Evolutionary conservation across 352 stramenopile species (phyloP).

Genomic region (Pelagophyceae sp.): DNA sequence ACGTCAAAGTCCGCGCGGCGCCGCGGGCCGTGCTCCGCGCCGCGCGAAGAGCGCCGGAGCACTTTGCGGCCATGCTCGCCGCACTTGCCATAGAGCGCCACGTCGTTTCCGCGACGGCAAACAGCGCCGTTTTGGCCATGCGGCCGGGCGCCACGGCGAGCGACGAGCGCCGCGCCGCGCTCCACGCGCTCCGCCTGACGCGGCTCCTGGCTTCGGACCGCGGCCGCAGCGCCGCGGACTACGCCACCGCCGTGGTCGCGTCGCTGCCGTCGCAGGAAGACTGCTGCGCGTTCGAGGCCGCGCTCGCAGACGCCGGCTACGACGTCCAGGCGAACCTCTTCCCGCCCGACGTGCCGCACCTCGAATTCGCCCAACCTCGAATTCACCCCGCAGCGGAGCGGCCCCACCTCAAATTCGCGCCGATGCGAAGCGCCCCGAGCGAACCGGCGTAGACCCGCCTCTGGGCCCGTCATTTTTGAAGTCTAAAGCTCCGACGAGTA

Average conservation of each 20-base stretch:
- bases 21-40: background rate
- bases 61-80: background rate
- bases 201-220: background rate
- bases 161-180: conserved; percentile 2
- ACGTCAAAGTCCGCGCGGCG: background rate
- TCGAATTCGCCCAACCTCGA: too few relatives aligned
- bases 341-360: background rate
- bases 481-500: too few relatives aligned
- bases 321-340: background rate
- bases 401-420: too few relatives aligned
- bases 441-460: too few relatives aligned
- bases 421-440: too few relatives aligned
- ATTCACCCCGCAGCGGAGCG: too few relatives aligned
- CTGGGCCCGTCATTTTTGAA: too few relatives aligned
- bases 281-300: background rate
- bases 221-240: background rate
- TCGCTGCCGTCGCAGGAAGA: background rate
- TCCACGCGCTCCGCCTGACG: background rate
- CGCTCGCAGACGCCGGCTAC: background rate
- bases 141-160: background rate
- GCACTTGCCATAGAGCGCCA: background rate
- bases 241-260: background rate
- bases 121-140: background rate
- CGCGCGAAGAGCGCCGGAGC: background rate
- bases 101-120: background rate